Conservation (phyloP, 2,329 filamentous ascomycete genomes). For the Phyllosticta citribraziliensis region DNA sequence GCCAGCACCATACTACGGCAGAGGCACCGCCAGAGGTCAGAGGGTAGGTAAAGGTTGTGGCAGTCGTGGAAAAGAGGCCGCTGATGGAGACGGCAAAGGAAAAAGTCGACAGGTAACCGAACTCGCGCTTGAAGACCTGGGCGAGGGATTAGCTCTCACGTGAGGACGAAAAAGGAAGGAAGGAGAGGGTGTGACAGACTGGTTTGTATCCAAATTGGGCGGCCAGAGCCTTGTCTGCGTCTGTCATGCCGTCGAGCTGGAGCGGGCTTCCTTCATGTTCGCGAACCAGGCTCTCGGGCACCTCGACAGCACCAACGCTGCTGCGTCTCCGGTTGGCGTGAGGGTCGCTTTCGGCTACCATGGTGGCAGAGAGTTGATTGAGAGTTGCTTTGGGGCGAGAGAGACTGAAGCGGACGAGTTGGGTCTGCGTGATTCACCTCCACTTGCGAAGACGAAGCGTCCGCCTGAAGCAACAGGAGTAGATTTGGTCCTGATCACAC, state of each 20-base stretch:
- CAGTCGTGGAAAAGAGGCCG: slow-evolving; percentile 46
- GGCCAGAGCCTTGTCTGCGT: slow-evolving; percentile 5
- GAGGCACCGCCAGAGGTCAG: slow-evolving; percentile 44
- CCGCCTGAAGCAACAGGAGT: slow-evolving; percentile 5
- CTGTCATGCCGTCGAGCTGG: slow-evolving; percentile 1
- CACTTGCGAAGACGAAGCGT: slow-evolving; percentile 6
- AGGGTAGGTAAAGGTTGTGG: slow-evolving; percentile 47
- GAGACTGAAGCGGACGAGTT: background rate
- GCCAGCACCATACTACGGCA: slow-evolving; percentile 49
- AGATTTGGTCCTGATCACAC: slow-evolving; percentile 3
- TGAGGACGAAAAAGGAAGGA: background rate
- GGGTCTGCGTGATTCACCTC: background rate
- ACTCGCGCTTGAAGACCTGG: slow-evolving; percentile 50
- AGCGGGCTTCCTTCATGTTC: background rate
- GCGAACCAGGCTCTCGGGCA: background rate
- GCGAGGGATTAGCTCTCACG: background rate
- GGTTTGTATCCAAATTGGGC: slow-evolving; percentile 5
- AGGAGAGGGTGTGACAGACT: background rate
- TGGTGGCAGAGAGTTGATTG: background rate
- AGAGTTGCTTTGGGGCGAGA: background rate
- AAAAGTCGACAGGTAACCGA: slow-evolving; percentile 49
- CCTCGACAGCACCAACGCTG: background rate
- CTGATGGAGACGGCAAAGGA: slow-evolving; percentile 51
- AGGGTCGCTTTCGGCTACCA: background rate
- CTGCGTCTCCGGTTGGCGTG: background rate